Conservation (phyloP, 1,139 yeast genomes). For the Lodderomyces beijingensis region DNA sequence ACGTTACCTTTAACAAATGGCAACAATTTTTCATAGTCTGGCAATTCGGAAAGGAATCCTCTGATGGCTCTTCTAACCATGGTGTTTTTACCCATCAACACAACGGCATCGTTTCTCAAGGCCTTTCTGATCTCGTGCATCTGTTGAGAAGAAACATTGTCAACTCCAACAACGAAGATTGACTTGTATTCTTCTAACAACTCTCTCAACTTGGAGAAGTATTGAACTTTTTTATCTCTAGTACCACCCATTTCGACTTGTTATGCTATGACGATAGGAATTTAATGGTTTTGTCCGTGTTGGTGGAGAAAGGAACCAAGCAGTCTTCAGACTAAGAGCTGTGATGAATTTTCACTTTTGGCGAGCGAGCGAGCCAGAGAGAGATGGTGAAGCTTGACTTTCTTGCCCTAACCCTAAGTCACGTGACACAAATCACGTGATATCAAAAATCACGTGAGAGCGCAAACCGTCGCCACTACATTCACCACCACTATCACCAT, state of each 20-base stretch:
- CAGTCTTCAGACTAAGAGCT: too few relatives aligned
- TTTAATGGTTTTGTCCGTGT: conserved; percentile 89
- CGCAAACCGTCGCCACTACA: too few relatives aligned
- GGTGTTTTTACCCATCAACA: conserved; percentile 99
- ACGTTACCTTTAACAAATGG: conserved; percentile 97
- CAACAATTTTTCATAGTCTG: conserved; percentile 92
- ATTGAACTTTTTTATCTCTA: conserved; percentile 95
- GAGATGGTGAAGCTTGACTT: too few relatives aligned
- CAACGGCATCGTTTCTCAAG: conserved; percentile 91
- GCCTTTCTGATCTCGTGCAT: conserved; percentile 99
- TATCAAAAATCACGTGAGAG: too few relatives aligned
- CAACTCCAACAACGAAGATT: conserved; percentile 97
- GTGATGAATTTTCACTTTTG: conserved; percentile 9
- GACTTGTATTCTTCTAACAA: conserved; percentile 96
- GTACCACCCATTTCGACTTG: conserved; percentile 99
- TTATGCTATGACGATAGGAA: conserved; percentile 73
- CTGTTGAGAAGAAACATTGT: conserved; percentile 99
- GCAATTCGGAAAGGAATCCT: conserved; percentile 89
- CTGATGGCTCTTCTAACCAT: conserved; percentile 99
- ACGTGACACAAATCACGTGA: too few relatives aligned
- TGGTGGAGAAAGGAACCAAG: not conserved
- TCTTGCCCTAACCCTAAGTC: too few relatives aligned
- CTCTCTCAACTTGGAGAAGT: conserved; percentile 93
- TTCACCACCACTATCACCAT: too few relatives aligned
- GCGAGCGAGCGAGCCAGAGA: conserved; percentile 1